Conservation (phyloP, 2,329 filamentous ascomycete species). For the Clarireedia hainanense region DNA sequence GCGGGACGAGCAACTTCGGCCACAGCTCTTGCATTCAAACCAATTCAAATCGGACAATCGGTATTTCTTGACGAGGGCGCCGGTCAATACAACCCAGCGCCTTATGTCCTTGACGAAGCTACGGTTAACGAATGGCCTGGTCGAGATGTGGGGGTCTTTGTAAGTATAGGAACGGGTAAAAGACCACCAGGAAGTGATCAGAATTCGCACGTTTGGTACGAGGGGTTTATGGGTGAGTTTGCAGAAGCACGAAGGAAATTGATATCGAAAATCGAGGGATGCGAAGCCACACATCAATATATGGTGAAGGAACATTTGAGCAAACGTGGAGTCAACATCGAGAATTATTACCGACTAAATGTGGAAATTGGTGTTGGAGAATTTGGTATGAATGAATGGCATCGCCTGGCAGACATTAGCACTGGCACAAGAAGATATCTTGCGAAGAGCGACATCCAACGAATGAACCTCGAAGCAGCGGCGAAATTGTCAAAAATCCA, state of each 20-base stretch:
- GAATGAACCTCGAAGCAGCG: constrained; percentile 68
- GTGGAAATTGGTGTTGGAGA: constrained; percentile 94
- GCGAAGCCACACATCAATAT: constrained; percentile 79
- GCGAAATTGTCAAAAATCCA: constrained; percentile 78
- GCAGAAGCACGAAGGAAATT: constrained; percentile 80
- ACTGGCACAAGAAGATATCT: constrained; percentile 85
- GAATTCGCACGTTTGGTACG: constrained; percentile 79
- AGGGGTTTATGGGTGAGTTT: constrained; percentile 86
- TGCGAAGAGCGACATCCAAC: constrained; percentile 62
- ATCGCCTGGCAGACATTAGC: constrained; percentile 87
- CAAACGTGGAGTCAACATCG: constrained; percentile 71
- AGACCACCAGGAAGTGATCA: constrained; percentile 61
- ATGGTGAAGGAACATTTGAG: constrained; percentile 75
- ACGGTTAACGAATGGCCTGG: constrained; percentile 92
- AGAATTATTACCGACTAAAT: constrained; percentile 94
- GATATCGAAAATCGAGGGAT: constrained; percentile 90
- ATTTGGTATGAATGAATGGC: constrained; percentile 99
- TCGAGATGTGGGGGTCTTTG: constrained; percentile 81
- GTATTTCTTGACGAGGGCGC: constrained; percentile 88
- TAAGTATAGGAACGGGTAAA: constrained; percentile 92
- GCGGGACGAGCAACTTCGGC: constrained; percentile 90
- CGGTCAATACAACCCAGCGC: constrained; percentile 86
- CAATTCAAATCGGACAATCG: constrained; percentile 87
- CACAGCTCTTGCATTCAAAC: constrained; percentile 90
- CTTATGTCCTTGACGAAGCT: constrained; percentile 81